These are phyloP conservation scores for Antitrichia curtipendula DNA, from an alignment of 225 moss, liverwort and hornwort genomes.

Conservation along the genomic window DNA sequence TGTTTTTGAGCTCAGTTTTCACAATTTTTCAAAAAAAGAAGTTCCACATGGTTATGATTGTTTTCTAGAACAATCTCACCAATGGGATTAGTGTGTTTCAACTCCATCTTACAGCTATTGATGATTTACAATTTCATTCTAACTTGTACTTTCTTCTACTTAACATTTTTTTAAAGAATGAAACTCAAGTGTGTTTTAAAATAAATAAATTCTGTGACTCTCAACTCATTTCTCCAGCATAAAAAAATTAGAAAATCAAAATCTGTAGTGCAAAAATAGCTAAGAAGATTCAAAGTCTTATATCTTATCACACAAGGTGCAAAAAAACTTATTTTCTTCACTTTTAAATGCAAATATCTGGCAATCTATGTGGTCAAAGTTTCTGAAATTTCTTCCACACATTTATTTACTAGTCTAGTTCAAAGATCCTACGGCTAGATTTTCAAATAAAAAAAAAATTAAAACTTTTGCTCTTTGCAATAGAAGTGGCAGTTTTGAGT, in stretches of 20 bases:
- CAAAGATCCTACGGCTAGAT: background rate
- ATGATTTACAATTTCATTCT: background rate
- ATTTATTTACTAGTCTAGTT: too few relatives aligned
- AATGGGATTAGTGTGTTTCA: background rate
- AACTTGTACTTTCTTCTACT: background rate
- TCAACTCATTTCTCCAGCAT: background rate
- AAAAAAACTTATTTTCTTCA: background rate
- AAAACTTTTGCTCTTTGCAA: background rate
- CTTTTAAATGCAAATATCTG: background rate
- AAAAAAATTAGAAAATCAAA: background rate
- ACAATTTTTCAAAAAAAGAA: background rate
- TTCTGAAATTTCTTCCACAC: background rate
- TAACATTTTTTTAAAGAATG: background rate
- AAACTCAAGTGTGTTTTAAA: background rate
- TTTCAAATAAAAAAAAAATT: too few relatives aligned
- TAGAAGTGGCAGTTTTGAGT: background rate
- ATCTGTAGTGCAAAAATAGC: background rate
- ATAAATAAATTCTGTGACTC: background rate
- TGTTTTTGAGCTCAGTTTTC: background rate
- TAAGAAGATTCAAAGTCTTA: background rate
- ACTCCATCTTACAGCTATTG: background rate
- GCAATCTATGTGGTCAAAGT: rapidly evolving
- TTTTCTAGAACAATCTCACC: background rate
- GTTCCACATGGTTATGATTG: background rate
- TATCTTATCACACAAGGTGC: background rate